Evolutionary conservation across 1,284 basidiomycete species (phyloP), one percentile per base, ranked within the genome.

Genomic region (Ustilago hordei): DNA sequence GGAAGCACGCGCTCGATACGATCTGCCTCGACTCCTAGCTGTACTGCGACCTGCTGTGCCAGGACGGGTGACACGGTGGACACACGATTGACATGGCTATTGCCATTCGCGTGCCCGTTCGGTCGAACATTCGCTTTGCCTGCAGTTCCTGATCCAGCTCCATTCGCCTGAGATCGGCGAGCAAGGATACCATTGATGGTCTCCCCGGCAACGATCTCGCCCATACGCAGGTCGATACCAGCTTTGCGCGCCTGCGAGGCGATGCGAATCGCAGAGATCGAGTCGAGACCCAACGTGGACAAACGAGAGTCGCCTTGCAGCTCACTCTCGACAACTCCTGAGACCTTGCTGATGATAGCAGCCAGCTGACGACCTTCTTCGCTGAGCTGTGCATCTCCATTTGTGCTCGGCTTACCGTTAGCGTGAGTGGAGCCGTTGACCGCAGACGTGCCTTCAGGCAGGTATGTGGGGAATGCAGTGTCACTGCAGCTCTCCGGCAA

Each of bases 231-330:
- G 6, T 60, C 45, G 19, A 81, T 43, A 32, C 80, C 76, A 2
- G 65, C 58, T 23, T 62, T 69, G 17, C 82, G 75, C 3, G 78
- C 77, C 54, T 68, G 75, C 7, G 79, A 73, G 4, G 80, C 81
- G 38, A 85, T 74, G 32, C 77, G 75, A 50, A 85, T 83, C 2
- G 83, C 76, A 32, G 79, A 78, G 54, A 85, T 83, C 15, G 84
- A 85, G 58, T 85, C 84, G 34, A 85, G 69, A 13, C 84, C 83
- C 2, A 85, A 67, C n/a, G 62, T 45, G 3, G 74, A 63, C 31
- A 85, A 60, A 7, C 75, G 69, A 7, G 78, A 81, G 31, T 61
- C 19, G 19, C 71, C 60, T 9, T 64, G 60, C 34, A 78, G 47
- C 43, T 76, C 64, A 31, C 17, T 59, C 17, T 64, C 31, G 12